Base-by-base conservation (phyloP, 192 early-diverging fungal species). In the Coemansia sp. region DNA sequence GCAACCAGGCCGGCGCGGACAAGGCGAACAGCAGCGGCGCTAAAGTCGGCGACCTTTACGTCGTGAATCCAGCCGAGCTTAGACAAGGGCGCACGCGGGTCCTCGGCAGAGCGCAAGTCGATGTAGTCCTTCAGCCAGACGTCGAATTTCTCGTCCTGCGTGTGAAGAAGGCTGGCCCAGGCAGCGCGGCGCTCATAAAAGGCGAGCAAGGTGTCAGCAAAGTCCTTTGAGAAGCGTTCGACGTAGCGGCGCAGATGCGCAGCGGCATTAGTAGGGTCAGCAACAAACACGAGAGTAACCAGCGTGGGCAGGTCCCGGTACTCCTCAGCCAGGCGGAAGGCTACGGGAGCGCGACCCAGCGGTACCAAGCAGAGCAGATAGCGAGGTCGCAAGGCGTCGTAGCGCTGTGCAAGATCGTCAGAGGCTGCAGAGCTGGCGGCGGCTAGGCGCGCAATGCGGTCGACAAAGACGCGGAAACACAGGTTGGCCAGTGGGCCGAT, bases 141-240 rank as follows among this genome's bases (percentile, higher is more conserved):
- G 33, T 73, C 80, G 15, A 71, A 61, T 11, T n/a, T 24, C 4
- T 43, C 39, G 34, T 71, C 80, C 22, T 71, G 68, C 3, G 65
- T 52, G 61, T 64, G 22, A 20, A 78, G 63, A 38, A 82, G 75
- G 22, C 75, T 82, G n/a, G 76, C 76, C 81, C 81, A 83, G 29
- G 76, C 81, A 16, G 44, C 58, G 38, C 81, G 72, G n/a, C 71
- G 73, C 64, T 83, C 79, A 41, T 82, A 87, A 49, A 76, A 83
- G 29, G 76, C 75, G 50, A 82, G 75, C 40, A 86, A 64, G 1
- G 73, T 65, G 18, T 50, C 64, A 18, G 66, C 78, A 75, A 86
- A 86, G 22, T 58, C 68, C 5, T 46, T 61, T 7, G 80, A 76
- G 40, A 77, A 82, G 43, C 65, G 61, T 16, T 65, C 63, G 12